Percentiles rank a stretch among this genome's conserved stretches.
phyloP scores from a whole-genome alignment of 331 rosid genomes.

The Rhamnella rubrinervis region DNA sequence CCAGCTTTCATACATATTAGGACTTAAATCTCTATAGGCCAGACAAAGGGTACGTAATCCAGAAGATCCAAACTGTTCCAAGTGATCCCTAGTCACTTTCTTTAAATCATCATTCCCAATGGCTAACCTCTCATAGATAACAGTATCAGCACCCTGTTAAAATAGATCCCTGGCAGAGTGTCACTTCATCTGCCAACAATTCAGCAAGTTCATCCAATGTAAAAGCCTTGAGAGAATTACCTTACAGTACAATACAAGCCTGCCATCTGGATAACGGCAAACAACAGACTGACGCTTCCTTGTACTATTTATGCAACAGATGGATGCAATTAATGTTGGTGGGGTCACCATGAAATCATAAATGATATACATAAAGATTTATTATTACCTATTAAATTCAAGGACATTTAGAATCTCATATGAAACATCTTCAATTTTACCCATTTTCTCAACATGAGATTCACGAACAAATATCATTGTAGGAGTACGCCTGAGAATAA shows the following conservation, averaged over 20 bases:
- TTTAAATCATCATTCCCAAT: conserved; percentile 54
- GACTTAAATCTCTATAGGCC: conserved; percentile 83
- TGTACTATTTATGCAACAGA: conserved; percentile 51
- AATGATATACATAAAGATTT: conserved; percentile 3
- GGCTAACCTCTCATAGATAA: conserved; percentile 82
- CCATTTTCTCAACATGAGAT: conserved; percentile 91
- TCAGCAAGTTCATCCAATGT: conserved; percentile 18
- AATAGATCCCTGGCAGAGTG: conserved; percentile 32
- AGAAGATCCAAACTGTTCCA: conserved; percentile 90
- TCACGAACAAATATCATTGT: conserved; percentile 84
- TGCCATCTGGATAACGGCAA: conserved; percentile 93
- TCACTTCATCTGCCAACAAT: conserved; percentile 31
- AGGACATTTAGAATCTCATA: conserved; percentile 96
- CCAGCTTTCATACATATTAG: conserved; percentile 90
- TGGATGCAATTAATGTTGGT: conserved; percentile 11
- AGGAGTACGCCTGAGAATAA: conserved; percentile 83
- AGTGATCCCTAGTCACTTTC: conserved; percentile 70
- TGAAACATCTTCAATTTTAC: conserved; percentile 65
- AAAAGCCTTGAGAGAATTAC: conserved; percentile 48
- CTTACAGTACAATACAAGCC: conserved; percentile 93
- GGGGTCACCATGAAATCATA: conserved; percentile 5
- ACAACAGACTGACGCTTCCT: conserved; percentile 99
- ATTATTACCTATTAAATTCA: conserved; percentile 83
- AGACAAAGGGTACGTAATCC: conserved; percentile 93
- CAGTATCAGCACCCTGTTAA: conserved; percentile 92